Evolutionary conservation across 1,284 basidiomycete species (phyloP), one percentile per base, ranked within the genome.

Genomic region (Golubevia sp.): DNA sequence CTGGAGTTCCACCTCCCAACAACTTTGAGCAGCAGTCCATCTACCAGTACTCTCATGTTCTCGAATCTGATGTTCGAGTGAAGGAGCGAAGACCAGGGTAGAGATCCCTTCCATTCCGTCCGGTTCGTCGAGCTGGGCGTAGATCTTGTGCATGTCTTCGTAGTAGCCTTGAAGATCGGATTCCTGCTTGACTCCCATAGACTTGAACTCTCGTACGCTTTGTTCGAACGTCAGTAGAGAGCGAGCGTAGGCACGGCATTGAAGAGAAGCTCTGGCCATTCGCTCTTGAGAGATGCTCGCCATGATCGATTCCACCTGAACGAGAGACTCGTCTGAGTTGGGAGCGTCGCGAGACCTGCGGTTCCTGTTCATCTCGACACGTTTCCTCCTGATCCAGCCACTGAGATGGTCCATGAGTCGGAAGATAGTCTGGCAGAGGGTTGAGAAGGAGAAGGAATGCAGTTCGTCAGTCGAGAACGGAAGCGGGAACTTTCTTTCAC

Each of bases 71-170:
- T 98, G 93, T 73, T 98, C 93, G 56, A 99, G 85, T 1, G 93
- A 92, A 0, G 97, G 97, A 0, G 92, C 89, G 13, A 97, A 86
- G 63, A 99, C 92, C 66, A 91, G 86, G 0, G 92, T 91, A 0
- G 97, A 97, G 25, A 99, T 89, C 0, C 97, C 97, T 85, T 98
- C 95, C 97, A 99, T 99, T 11, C 97, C 97, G 84, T 99, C 97
- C 0, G 97, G 97, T 82, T 99, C 95, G 79, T 99, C 95, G 2
- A 99, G 87, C 62, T 93, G 89, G 13, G 97, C 92, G 83, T 99
- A 99, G 68, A 99, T 97, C 81, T 97, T 90, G 78, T 99, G 97
- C 48, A 99, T 86, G 30, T 90, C 89, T 78, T 99, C 97, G 78
- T 94, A 98, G 82, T 94, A 91, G 0, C 86, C 86, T 58, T 93